Evolutionary conservation across 2,329 filamentous ascomycete species (phyloP), one percentile per base, ranked within the genome.

Genomic region (Diplocarpon mali): DNA sequence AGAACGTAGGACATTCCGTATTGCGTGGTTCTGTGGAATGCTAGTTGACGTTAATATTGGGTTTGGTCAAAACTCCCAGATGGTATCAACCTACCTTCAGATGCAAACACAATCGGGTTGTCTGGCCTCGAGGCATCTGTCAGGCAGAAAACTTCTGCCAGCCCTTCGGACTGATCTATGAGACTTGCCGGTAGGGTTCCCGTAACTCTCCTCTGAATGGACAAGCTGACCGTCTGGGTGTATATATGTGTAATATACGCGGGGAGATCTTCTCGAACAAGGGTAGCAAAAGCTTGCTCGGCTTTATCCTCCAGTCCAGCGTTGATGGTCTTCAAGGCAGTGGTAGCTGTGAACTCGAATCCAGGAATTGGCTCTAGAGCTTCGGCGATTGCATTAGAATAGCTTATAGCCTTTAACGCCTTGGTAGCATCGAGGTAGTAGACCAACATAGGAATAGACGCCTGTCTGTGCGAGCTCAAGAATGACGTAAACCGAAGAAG

Each of bases 101-200:
- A 86, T 6, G 81, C 80, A 62, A 87, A 85, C 2, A 87, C 76
- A 48, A 88, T 84, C 0, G 83, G 84, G 57, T 87, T 86, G 49
- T 86, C 84, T 2, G 72, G 68, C 46, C 82, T 68, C 1, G 80
- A 83, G 8, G 84, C 82, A 59, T 89, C 84, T 0, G 81, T 84
- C 44, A 88, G 62, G 58, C 83, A 88, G 54, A 87, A 88, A 0
- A 85, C 82, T 58, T 88, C 83, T 0, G 82, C 83, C 47, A 88
- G 61, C 0, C 82, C 83, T 60, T 88, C 82, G 0, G 80, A 83
- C n/a, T 81, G 73, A 36, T 83, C 78, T 35, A 74, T 70, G 17
- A 85, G 65, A 53, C 81, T 70, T 1, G 72, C 65, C 2, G 82
- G 76, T 17, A 86, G 61, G 1, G 75, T 83, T 3, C 82, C 80